These are phyloP conservation scores for Apiospora koreana DNA, from an alignment of 2,329 filamentous ascomycete species.

Conservation along the genomic window DNA sequence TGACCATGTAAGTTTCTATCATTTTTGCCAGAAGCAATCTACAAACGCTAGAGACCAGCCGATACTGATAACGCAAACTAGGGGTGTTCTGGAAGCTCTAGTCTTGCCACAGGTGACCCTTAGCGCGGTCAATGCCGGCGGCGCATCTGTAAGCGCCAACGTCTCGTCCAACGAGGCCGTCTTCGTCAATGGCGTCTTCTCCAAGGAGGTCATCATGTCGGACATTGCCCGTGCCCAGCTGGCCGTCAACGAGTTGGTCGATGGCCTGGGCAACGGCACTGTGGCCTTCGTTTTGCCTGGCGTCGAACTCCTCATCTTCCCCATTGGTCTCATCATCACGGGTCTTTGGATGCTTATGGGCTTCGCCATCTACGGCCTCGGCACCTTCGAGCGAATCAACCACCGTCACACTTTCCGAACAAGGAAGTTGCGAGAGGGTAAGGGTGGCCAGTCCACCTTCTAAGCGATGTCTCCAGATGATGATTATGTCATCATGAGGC, in stretches of 20 bases:
- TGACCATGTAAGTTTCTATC: conserved; percentile 58
- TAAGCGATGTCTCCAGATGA: conserved; percentile 18
- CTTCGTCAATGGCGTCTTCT: conserved; percentile 72
- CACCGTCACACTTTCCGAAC: conserved; percentile 65
- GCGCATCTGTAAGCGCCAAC: conserved; percentile 58
- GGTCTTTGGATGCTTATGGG: conserved; percentile 62
- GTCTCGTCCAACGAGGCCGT: conserved; percentile 70
- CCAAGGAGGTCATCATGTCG: conserved; percentile 55
- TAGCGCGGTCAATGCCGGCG: conserved; percentile 54
- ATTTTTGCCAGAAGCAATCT: background rate
- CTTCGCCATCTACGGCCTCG: conserved; percentile 58
- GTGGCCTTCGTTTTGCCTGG: conserved; percentile 71
- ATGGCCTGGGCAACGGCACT: conserved; percentile 49
- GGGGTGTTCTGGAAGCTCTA: conserved; percentile 60
- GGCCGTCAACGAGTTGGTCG: conserved; percentile 49
- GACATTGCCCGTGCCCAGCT: conserved; percentile 48
- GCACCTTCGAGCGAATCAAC: conserved; percentile 66
- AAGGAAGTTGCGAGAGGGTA: conserved; percentile 45
- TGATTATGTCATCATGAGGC: too few relatives aligned
- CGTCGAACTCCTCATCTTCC: conserved; percentile 67
- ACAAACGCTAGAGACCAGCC: background rate
- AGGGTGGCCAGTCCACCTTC: conserved; percentile 32
- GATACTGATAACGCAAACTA: conserved; percentile 29
- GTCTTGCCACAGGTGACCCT: conserved; percentile 71
- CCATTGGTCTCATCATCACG: conserved; percentile 68